Conservation (phyloP, 495 filamentous ascomycete species). For the Aspergillus diversus region DNA sequence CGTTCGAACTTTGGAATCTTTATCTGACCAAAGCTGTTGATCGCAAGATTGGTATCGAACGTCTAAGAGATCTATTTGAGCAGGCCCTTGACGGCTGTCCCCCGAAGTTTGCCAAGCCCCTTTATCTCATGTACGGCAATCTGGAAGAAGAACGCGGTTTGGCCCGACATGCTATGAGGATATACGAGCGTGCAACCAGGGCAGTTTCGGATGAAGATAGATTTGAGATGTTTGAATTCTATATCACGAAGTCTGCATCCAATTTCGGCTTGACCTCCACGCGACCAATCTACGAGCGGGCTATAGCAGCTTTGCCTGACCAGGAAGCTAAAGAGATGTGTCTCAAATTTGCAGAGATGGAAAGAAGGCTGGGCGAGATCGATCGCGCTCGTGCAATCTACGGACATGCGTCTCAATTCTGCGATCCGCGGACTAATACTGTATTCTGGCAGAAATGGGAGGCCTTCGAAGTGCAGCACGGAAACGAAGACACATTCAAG, state of each 20-base stretch:
- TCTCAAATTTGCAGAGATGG: conserved; percentile 99
- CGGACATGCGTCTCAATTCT: conserved; percentile 95
- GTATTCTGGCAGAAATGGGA: conserved; percentile 98
- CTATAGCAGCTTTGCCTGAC: conserved; percentile 89
- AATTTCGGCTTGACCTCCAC: conserved; percentile 97
- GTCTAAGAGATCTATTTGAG: conserved; percentile 94
- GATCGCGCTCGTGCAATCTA: conserved; percentile 95
- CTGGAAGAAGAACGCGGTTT: conserved; percentile 95
- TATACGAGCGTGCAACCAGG: conserved; percentile 96
- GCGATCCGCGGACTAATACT: conserved; percentile 87
- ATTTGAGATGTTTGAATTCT: conserved; percentile 98
- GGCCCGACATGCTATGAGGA: conserved; percentile 97
- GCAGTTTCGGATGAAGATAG: conserved; percentile 94
- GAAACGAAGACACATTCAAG: conserved; percentile 99
- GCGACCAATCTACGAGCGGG: conserved; percentile 94
- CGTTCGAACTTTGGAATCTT: conserved; percentile 98
- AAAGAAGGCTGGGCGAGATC: conserved; percentile 93
- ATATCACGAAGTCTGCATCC: conserved; percentile 97
- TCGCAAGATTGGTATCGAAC: conserved; percentile 91
- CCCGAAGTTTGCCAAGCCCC: conserved; percentile 90
- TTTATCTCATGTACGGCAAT: conserved; percentile 98
- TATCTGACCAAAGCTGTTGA: conserved; percentile 98
- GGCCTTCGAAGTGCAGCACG: conserved; percentile 92
- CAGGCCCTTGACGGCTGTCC: conserved; percentile 95
- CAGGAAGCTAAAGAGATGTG: conserved; percentile 97